Evolutionary conservation across 1,284 basidiomycete species (phyloP).

Genomic region (Sanguinoderma infundibulare): DNA sequence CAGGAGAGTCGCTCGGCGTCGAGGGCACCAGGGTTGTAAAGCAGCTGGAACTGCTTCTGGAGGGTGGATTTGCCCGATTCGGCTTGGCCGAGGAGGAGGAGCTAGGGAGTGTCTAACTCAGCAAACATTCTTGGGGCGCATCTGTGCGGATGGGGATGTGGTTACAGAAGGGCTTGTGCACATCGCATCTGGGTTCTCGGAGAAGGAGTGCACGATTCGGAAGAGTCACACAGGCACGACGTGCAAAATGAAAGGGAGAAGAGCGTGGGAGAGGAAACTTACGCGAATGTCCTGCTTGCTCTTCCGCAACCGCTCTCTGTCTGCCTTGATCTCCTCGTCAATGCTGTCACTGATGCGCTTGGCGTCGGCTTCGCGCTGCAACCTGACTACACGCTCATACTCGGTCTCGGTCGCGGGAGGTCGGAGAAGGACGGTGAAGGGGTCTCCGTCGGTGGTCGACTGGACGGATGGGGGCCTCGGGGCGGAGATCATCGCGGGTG

Average conservation of each 20-base stretch:
- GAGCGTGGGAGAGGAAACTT: slow-evolving; percentile 19
- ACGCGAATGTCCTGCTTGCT: slow-evolving; percentile 79
- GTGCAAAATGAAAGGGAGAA: not conserved
- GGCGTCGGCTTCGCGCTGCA: slow-evolving; percentile 71
- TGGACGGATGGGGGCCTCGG: slow-evolving; percentile 59
- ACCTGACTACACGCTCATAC: slow-evolving; percentile 58
- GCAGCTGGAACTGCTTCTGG: slow-evolving; percentile 85
- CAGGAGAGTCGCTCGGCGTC: slow-evolving; percentile 80
- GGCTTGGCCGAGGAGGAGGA: slow-evolving; percentile 73
- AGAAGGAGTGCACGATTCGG: not conserved
- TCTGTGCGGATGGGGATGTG: too few species aligned
- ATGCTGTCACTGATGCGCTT: slow-evolving; percentile 77
- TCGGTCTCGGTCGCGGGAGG: slow-evolving; percentile 72
- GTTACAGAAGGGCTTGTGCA: not conserved
- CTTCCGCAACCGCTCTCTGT: slow-evolving; percentile 65
- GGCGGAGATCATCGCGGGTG: slow-evolving; percentile 54
- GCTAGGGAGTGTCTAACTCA: slow-evolving; percentile 41
- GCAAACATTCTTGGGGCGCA: not conserved
- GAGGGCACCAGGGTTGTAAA: slow-evolving; percentile 78
- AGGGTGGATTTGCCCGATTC: slow-evolving; percentile 85
- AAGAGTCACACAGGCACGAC: not conserved
- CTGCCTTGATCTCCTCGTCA: slow-evolving; percentile 75
- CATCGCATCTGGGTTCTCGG: not conserved
- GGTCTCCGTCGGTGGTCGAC: slow-evolving; percentile 63
- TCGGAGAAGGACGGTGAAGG: slow-evolving; percentile 67